phyloP scores from a whole-genome alignment of 371 early-diverging fungal genomes.

The Syncephalis plumigaleata region DNA sequence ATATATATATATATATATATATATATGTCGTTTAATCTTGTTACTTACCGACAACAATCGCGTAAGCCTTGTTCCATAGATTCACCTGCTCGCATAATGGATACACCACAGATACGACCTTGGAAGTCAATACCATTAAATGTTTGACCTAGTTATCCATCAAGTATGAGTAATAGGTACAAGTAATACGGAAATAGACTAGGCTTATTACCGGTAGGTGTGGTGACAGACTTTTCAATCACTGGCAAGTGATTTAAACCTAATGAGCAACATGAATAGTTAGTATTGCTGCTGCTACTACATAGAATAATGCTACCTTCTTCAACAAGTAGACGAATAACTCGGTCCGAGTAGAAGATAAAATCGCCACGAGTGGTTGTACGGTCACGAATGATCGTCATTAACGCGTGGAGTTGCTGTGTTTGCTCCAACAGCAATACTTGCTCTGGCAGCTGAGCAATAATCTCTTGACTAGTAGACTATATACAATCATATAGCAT shows the following conservation, averaged over 20 bases:
- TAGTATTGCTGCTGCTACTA: neutral
- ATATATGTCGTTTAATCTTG: no score
- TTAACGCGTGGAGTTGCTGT: constrained; percentile 60
- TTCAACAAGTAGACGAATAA: constrained; percentile 81
- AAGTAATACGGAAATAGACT: neutral
- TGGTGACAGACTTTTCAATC: constrained; percentile 49
- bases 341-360: constrained; percentile 84
- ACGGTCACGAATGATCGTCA: constrained; percentile 72
- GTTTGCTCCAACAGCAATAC: constrained; percentile 52
- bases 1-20: constrained; percentile 1
- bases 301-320: constrained; percentile 31
- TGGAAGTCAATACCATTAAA: constrained; percentile 63
- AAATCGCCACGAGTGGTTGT: constrained; percentile 73
- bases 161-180: neutral
- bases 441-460: constrained; percentile 12
- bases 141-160: constrained; percentile 19
- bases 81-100: constrained; percentile 91
- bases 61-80: constrained; percentile 85
- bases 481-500: no score
- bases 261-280: no score
- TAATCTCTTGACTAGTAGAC: no score
- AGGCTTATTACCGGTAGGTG: constrained; percentile 42
- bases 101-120: constrained; percentile 88
- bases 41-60: constrained; percentile 54
- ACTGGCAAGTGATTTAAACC: constrained; percentile 83